Percentiles rank a stretch among this genome's conserved stretches.
Evolutionary conservation across 78 protist species (phyloP).

Genomic region (Planoprotostelium fungivorum): DNA sequence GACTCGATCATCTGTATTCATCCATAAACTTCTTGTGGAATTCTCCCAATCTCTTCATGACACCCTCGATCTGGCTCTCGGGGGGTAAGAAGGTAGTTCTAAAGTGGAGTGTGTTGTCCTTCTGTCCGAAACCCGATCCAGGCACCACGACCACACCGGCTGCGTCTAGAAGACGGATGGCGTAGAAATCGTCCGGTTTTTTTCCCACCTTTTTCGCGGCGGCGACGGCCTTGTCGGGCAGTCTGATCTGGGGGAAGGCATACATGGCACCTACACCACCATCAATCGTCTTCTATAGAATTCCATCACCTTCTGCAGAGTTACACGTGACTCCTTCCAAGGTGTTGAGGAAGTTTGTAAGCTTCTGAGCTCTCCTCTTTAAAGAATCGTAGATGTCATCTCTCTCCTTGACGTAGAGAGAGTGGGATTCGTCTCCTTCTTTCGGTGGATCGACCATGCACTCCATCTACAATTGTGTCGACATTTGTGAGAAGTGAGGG

Average conservation of each 20-base stretch:
- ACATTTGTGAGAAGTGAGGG: background rate
- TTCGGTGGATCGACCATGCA: conserved; percentile 92
- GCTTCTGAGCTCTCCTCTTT: conserved; percentile 55
- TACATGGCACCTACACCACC: conserved; percentile 90
- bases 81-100: conserved; percentile 98
- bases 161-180: conserved; percentile 80
- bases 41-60: conserved; percentile 47
- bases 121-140: conserved; percentile 97
- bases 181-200: conserved; percentile 91
- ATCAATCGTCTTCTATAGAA: conserved; percentile 44
- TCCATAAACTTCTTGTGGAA: conserved; percentile 80
- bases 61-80: conserved; percentile 86
- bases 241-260: conserved; percentile 91
- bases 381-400: conserved; percentile 59
- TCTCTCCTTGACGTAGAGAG: conserved; percentile 72
- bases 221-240: conserved; percentile 87
- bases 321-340: conserved; percentile 83
- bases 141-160: conserved; percentile 97
- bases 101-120: conserved; percentile 95
- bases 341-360: conserved; percentile 64
- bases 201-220: conserved; percentile 68
- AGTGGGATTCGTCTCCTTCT: conserved; percentile 80
- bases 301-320: conserved; percentile 42
- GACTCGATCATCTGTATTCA: conserved; percentile 55
- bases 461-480: conserved; percentile 12